Base-by-base conservation (phyloP, 108 stramenopile genomes). In the Ochromonas danica region DNA sequence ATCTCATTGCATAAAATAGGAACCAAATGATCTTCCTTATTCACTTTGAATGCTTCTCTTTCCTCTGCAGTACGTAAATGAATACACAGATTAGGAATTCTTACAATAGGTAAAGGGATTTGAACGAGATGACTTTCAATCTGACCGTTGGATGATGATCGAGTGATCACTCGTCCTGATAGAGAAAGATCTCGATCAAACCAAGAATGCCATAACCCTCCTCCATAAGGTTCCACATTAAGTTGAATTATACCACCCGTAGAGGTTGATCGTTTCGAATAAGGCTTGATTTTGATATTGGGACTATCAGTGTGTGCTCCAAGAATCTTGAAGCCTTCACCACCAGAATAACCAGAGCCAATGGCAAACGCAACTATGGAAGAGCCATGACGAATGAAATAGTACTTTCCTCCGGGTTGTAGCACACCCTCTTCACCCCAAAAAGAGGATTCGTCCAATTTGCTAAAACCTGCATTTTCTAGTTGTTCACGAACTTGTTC, bases 201-300 rank as follows among this genome's bases (percentile, higher is more conserved):
- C 94, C 94, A 95, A 0, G 94, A 94, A 81, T 96, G 91, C 95
- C 94, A 96, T 72, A 96, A 81, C 22, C 94, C 95, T 35, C 95
- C 94, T 22, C 96, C 96, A 87, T 96, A 96, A 62, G 93, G 93
- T 77, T 94, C 93, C 28, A 90, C 94, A 40, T 82, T 89, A 25
- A 95, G 70, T 82, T 93, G 91, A 39, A 84, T 40, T 81, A 81
- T 80, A n/a, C 83, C 84, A 70, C 71, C 65, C 78, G n/a, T n/a
- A 51, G 14, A 14, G 22, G 45, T 63, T 3, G 33, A n/a, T 17
- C 62, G 42, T 0, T 10, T 25, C 17, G 78, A 79, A 51, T 25
- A 6, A 25, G 86, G 86, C 62, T 87, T 87, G 25, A 87, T 39
- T 40, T 79, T 78, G n/a, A 84, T 41, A 10, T 71, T 72, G 1